Percentiles rank a stretch among this genome's conserved stretches.
These are phyloP conservation scores for Triticum timopheevii DNA, from an alignment of 176 grass and related monocot species.

Conservation along the genomic window DNA sequence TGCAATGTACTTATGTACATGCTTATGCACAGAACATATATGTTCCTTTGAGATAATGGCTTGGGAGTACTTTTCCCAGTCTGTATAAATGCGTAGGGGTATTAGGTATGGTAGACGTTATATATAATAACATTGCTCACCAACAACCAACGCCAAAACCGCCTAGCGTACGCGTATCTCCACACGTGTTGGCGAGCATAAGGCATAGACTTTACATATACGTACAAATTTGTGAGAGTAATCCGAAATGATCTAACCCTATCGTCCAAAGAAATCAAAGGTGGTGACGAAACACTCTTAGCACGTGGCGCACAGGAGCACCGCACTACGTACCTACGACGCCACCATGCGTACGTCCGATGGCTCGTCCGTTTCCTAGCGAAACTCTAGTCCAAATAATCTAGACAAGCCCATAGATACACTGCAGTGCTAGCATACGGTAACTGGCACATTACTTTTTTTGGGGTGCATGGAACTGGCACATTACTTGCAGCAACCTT, in stretches of 20 bases:
- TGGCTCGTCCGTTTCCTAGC: neutral
- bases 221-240: neutral
- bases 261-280: neutral
- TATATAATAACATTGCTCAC: neutral
- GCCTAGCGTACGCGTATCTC: neutral
- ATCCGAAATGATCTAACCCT: neutral
- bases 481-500: neutral
- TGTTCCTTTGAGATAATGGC: neutral
- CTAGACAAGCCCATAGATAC: neutral
- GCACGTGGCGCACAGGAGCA: neutral
- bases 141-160: neutral
- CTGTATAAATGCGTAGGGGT: neutral
- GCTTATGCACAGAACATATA: neutral
- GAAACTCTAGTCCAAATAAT: neutral
- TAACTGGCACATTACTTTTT: neutral
- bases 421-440: neutral
- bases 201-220: neutral
- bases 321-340: neutral
- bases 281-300: conserved; percentile 10
- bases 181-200: neutral
- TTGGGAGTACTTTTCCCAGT: neutral
- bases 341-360: conserved; percentile 18
- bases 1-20: neutral
- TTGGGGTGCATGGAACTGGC: neutral
- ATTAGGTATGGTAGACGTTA: neutral